Evolutionary conservation across 805 yeast species (phyloP).

Genomic region (Zygoascus bituminiphila): DNA sequence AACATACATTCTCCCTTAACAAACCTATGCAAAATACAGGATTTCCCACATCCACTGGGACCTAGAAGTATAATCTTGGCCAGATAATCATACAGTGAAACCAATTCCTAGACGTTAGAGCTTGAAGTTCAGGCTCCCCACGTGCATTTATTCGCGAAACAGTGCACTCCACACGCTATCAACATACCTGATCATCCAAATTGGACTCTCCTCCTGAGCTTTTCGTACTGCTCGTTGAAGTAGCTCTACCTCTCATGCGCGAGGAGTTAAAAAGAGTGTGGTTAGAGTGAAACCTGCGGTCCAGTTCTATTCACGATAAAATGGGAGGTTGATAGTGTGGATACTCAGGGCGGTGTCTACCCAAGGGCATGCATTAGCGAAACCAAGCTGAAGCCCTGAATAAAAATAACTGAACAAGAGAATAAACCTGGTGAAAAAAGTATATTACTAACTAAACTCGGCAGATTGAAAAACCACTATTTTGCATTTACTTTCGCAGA

Average conservation of each 20-base stretch:
- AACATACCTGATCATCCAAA: slow-evolving; percentile 12
- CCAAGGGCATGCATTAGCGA: too few relatives aligned
- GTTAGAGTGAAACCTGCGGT: too few relatives aligned
- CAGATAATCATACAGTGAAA: slow-evolving; percentile 28
- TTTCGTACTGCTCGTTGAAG: slow-evolving; percentile 18
- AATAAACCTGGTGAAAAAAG: too few relatives aligned
- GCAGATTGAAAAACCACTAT: too few relatives aligned
- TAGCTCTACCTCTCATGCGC: slow-evolving; percentile 19
- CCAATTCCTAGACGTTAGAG: slow-evolving; percentile 15
- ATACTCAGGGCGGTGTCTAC: too few relatives aligned
- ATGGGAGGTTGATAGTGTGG: too few relatives aligned
- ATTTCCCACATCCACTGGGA: slow-evolving; percentile 41
- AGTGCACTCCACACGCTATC: too few relatives aligned
- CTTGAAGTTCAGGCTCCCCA: slow-evolving; percentile 3
- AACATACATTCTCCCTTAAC: slow-evolving; percentile 29
- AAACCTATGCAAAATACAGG: slow-evolving; percentile 38
- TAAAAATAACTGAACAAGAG: too few relatives aligned
- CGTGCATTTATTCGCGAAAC: not conserved
- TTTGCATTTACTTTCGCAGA: slow-evolving; percentile 18
- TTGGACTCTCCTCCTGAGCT: slow-evolving; percentile 16
- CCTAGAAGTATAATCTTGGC: slow-evolving; percentile 36
- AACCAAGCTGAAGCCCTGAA: too few relatives aligned
- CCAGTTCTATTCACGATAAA: too few relatives aligned
- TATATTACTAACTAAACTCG: not conserved
- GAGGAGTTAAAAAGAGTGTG: too few relatives aligned